Evolutionary conservation across 371 early-diverging fungal genomes (phyloP).

Genomic region (Rhizomucor pusillus): DNA sequence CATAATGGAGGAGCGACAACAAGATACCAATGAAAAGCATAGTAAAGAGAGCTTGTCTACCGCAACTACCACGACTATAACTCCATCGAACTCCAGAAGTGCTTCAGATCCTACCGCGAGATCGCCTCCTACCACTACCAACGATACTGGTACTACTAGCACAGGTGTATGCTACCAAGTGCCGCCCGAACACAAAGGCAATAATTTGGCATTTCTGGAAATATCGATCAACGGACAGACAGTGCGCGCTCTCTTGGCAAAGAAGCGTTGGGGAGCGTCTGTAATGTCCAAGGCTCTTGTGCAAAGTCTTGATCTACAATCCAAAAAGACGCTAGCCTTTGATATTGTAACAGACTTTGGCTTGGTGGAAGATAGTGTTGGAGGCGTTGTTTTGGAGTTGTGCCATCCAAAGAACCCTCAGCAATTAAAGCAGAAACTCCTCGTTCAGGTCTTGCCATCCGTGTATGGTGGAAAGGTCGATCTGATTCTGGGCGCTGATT

Average conservation of each 20-base stretch:
- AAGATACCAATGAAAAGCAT: too few relatives aligned
- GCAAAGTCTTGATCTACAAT: slow-evolving; percentile 7
- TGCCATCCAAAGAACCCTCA: slow-evolving; percentile 15
- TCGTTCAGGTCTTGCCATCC: slow-evolving; percentile 23
- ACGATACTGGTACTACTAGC: too few relatives aligned
- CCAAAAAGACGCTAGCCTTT: slow-evolving; percentile 6
- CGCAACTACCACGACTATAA: too few relatives aligned
- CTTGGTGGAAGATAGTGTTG: slow-evolving; percentile 13
- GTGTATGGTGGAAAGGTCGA: slow-evolving; percentile 28
- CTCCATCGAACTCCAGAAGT: background rate
- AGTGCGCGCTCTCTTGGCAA: slow-evolving; percentile 22
- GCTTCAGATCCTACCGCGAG: background rate
- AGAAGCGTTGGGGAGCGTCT: slow-evolving; percentile 25
- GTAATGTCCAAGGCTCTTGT: slow-evolving; percentile 24
- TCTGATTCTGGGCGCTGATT: slow-evolving; percentile 31
- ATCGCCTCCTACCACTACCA: background rate
- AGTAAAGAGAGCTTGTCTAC: too few relatives aligned
- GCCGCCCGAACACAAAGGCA: slow-evolving; percentile 10
- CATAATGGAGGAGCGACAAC: too few relatives aligned
- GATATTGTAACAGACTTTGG: slow-evolving; percentile 27
- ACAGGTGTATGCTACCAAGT: background rate
- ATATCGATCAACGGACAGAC: slow-evolving; percentile 15
- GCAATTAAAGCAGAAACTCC: slow-evolving; percentile 8
- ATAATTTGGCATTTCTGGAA: slow-evolving; percentile 22
- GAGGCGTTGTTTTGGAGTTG: slow-evolving; percentile 15